A percentile compares a stretch with the other conserved stretches of the same genome.
phyloP scores from a whole-genome alignment of 768 basidiomycete species.

The Symmetrospora coprosmae region DNA sequence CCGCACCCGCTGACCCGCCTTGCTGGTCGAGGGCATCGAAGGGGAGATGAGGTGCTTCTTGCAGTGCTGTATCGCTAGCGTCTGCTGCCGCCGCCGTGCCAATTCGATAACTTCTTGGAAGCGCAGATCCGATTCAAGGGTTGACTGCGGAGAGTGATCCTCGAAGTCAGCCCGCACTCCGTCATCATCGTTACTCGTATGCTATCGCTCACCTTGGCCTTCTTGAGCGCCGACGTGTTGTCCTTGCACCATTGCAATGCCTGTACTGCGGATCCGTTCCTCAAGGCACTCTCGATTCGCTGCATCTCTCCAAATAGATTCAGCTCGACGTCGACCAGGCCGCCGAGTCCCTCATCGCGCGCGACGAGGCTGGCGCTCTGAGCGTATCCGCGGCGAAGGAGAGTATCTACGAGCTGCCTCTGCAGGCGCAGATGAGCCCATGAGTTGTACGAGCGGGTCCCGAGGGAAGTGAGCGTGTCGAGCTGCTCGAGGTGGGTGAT shows the following conservation, averaged over 20 bases:
- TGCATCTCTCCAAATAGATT: slow-evolving; percentile 79
- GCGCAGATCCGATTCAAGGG: slow-evolving; percentile 87
- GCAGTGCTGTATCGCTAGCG: slow-evolving; percentile 70
- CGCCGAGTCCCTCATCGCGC: slow-evolving; percentile 63
- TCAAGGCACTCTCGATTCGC: slow-evolving; percentile 68
- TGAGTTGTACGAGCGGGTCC: slow-evolving; percentile 49
- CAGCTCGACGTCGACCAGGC: slow-evolving; percentile 45
- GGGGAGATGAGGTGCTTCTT: slow-evolving; percentile 62
- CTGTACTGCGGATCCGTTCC: slow-evolving; percentile 62
- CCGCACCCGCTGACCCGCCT: slow-evolving; percentile 3
- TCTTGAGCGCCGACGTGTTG: slow-evolving; percentile 80
- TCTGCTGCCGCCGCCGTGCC: slow-evolving; percentile 49
- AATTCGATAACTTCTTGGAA: slow-evolving; percentile 95
- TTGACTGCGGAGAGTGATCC: slow-evolving; percentile 47
- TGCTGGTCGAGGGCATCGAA: slow-evolving; percentile 39
- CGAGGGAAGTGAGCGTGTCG: slow-evolving; percentile 42
- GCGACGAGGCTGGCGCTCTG: slow-evolving; percentile 64
- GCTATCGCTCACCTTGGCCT: slow-evolving; percentile 55
- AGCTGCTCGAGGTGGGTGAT: slow-evolving; percentile 44
- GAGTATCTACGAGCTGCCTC: slow-evolving; percentile 87
- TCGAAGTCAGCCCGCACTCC: not conserved
- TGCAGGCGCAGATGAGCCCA: slow-evolving; percentile 73
- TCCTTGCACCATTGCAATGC: slow-evolving; percentile 92
- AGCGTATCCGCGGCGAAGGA: slow-evolving; percentile 61
- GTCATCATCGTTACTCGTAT: not conserved